Base-by-base conservation (phyloP, 805 yeast genomes). In the Lachancea thermotolerans region DNA sequence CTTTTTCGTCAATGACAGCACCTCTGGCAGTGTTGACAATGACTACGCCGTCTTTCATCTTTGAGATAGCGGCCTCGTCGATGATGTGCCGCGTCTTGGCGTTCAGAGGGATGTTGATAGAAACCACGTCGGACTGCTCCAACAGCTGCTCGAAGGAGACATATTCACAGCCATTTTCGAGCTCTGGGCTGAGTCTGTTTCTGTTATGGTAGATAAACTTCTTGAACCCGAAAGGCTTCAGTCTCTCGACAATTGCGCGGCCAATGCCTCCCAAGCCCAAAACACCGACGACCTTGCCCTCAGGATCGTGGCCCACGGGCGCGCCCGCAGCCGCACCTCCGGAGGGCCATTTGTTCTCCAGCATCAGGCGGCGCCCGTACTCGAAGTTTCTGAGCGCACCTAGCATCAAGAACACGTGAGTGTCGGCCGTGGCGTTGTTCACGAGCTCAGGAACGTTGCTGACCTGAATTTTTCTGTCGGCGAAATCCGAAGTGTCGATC, bases 221-320 rank as follows among this genome's bases (percentile, higher is more conserved):
- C 30, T 64, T 67, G 64, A 87, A 85, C 2, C 93, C 95, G 64
- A 88, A 87, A 8, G 91, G 90, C 52, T 67, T 65, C 50, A 85
- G 71, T 54, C 91, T 75, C 52, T 79, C 78, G 44, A 87, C 73
- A 42, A 88, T 79, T 28, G 86, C 85, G 47, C 89, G 77, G 39
- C 96, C 96, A 65, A 88, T 87, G 31, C 95, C 95, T 30, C 96
- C 96, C 77, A 88, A 74, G 12, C 96, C 96, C 42, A 84, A 69
- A 44, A 88, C 80, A 40, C 96, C 96, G 17, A 88, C 81, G 15
- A 72, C 72, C 58, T 82, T 82, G 8, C 86, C 87, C 50, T 72
- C 79, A 14, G 95, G 95, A 57, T 82, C 90, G 57, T 75, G 75
- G 7, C 95, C 95, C 39, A 79, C 65, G 7, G 79, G 74, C 1